Evolutionary conservation across 495 filamentous ascomycete species (phyloP), one percentile per base, ranked within the genome.

Genomic region (Polyplosphaeria fusca): DNA sequence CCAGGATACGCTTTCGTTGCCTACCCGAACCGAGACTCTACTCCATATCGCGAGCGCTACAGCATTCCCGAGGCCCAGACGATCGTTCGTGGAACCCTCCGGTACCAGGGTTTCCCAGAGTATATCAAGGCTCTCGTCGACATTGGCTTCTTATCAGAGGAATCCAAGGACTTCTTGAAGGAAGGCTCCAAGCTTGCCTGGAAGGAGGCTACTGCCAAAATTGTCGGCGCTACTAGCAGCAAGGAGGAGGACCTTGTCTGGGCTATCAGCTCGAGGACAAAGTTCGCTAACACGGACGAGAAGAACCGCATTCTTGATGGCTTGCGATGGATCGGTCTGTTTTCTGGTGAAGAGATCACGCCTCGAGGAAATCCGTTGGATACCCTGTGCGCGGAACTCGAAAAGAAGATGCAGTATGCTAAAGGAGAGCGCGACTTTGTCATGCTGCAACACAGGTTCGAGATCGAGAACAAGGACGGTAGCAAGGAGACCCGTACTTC

Each of bases 401-500:
- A 95, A 75, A 70, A 86, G 75, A 95, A 95, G 81, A 95, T 96
- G 89, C 79, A 86, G 69, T 96, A 85, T 70, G 88, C 79, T 61
- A 77, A 85, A 52, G 84, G 80, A 32, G 93, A 96, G 83, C 83
- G 92, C 35, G 90, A 94, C 67, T 74, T 95, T 65, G 64, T 74
- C 13, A 88, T 93, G 80, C 82, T 96, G 35, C 89, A 94, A 75
- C 93, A 98, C 80, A 89, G 86, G 70, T 96, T 96, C 70, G 86
- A 85, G 69, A 88, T 96, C 65, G 87, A 96, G 78, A 72, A 85
- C 68, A 81, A 82, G 68, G 88, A 96, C 65, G 86, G 85, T 58
- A 76, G 68, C 52, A 73, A 82, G 69, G 86, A 95, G 79, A 88
- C 81, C 32, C 78, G 83, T 40, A 91, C 88, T 5, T 86, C 81